Conservation (phyloP, 2,329 filamentous ascomycete species). For the Fusarium cyanostomum region DNA sequence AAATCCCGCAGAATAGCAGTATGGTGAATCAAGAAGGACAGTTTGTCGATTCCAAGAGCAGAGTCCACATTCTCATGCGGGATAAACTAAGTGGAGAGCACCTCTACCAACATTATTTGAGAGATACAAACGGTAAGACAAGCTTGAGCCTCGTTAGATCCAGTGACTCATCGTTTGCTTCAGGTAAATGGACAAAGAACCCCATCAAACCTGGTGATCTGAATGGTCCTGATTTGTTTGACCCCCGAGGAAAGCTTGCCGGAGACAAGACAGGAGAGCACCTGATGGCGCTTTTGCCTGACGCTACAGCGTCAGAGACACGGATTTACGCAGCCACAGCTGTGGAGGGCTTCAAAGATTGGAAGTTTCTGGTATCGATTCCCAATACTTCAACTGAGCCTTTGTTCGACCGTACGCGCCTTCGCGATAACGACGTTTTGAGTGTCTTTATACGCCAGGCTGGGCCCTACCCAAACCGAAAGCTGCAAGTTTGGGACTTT, state of each 20-base stretch:
- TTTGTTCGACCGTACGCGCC: slow-evolving; percentile 12
- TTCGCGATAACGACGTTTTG: slow-evolving; percentile 14
- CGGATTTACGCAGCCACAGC: slow-evolving; percentile 23
- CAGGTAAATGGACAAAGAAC: slow-evolving; percentile 26
- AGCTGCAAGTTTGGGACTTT: slow-evolving; percentile 33
- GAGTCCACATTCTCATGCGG: slow-evolving; percentile 29
- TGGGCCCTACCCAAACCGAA: slow-evolving; percentile 14
- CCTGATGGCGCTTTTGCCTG: slow-evolving; percentile 16
- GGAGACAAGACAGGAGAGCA: slow-evolving; percentile 23
- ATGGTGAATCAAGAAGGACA: slow-evolving; percentile 34
- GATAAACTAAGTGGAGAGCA: slow-evolving; percentile 19
- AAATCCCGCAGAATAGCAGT: slow-evolving; percentile 25
- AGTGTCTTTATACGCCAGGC: slow-evolving; percentile 26
- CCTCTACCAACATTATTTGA: slow-evolving; percentile 26
- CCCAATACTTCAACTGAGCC: slow-evolving; percentile 26
- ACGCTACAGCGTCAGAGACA: neutral
- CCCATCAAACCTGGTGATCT: slow-evolving; percentile 16
- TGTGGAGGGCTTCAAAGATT: slow-evolving; percentile 8
- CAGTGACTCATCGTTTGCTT: accelerated
- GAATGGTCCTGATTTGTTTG: slow-evolving; percentile 26
- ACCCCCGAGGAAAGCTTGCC: slow-evolving; percentile 28
- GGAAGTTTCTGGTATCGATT: slow-evolving; percentile 13
- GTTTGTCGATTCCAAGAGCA: slow-evolving; percentile 13
- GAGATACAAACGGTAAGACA: neutral
- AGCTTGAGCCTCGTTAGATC: accelerated